Evolutionary conservation across 768 basidiomycete genomes (phyloP).

Genomic region (Candolleomyces aberdarensis): DNA sequence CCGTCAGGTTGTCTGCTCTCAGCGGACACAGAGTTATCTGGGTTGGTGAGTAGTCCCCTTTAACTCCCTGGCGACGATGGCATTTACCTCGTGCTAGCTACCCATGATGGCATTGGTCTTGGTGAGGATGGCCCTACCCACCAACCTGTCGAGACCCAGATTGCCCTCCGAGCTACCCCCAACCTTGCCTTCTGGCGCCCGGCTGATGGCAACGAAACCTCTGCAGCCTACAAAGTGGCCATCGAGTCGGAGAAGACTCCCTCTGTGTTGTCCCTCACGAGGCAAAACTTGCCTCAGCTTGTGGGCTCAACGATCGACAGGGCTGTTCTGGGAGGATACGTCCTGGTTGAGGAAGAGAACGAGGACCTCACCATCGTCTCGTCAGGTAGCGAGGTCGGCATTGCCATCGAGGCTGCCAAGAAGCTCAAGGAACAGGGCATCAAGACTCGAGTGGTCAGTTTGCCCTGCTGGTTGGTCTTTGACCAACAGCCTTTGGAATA

Average conservation of each 20-base stretch:
- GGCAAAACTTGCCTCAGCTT: conserved; percentile 92
- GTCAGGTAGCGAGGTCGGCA: conserved; percentile 84
- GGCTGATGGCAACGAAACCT: conserved; percentile 97
- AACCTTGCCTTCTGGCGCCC: conserved; percentile 93
- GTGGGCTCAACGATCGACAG: conserved; percentile 84
- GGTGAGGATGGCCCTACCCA: conserved; percentile 97
- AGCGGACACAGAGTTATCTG: conserved; percentile 90
- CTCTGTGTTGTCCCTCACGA: conserved; percentile 78
- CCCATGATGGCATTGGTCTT: conserved; percentile 91
- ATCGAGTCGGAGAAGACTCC: conserved; percentile 74
- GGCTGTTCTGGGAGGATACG: conserved; percentile 84
- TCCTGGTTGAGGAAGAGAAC: conserved; percentile 72
- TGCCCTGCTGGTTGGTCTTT: conserved; percentile 90
- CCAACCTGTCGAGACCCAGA: conserved; percentile 89
- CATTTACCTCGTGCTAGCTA: conserved; percentile 46
- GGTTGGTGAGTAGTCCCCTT: conserved; percentile 60
- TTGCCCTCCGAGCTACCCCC: conserved; percentile 83
- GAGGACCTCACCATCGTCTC: conserved; percentile 90
- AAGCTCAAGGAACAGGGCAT: conserved; percentile 75
- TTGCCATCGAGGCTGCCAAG: conserved; percentile 83
- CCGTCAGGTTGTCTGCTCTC: conserved; percentile 86
- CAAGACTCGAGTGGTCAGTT: conserved; percentile 78
- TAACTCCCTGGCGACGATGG: neutral
- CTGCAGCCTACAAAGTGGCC: conserved; percentile 83
- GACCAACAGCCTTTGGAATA: conserved; percentile 81